Evolutionary conservation across 1,139 yeast species (phyloP), one percentile per base, ranked within the genome.

Genomic region (Pichia kudriavzevii): DNA sequence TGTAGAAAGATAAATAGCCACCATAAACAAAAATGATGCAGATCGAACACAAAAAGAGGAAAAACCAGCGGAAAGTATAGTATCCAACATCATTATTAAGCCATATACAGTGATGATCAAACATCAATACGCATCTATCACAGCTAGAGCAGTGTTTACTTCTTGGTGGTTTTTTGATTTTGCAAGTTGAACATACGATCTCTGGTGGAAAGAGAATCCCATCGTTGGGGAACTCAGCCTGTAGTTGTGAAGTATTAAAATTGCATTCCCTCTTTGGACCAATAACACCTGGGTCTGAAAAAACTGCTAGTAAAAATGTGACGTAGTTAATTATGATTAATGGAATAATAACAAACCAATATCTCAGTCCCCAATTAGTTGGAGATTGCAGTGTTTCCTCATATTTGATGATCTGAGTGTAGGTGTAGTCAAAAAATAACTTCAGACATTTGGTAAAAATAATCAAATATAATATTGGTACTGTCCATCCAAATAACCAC

Each of bases 91-190:
- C 91, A 52, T 83, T 87, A 59, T 88, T 88, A 39, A 88, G 61
- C 95, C 96, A 91, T n/a, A 85, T 59, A 53, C 98, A 91, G 59
- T 91, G 97, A 54, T 91, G 98, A 55, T 91, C 98, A 48, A 70
- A 75, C 42, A 80, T 53, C 23, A 78, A 61, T 4, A 80, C 64
- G 54, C 98, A 91, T 18, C 57, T 49, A 33, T 68, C 66, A 56
- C 97, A 91, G 10, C 69, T 64, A 4, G 79, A 67, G 54, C 98
- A 91, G 58, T 91, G 98, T 52, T 84, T 87, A 9, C 94, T 81
- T 30, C 98, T 61, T 1, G 97, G 94, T 0, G 94, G 88, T 48
- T 85, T 88, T 5, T 59, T 53, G n/a, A 67, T 47, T 2, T 64
- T 58, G 54, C 98, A 91, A 0, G 96, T 46, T 4, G 40, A 14